Base-by-base conservation (phyloP, 192 early-diverging fungal species). In the Entomortierella lignicola region DNA sequence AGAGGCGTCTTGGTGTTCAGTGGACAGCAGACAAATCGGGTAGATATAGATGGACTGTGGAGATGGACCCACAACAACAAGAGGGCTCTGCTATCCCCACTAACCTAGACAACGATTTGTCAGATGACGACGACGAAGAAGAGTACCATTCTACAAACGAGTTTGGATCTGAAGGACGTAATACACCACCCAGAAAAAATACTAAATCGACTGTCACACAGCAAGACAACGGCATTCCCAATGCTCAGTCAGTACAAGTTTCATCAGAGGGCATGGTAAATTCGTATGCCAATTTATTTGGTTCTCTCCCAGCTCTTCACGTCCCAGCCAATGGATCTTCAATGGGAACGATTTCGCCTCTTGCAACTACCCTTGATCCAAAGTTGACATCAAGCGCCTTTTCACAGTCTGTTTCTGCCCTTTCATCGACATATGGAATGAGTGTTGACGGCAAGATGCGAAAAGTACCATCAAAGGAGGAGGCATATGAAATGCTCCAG, bases 361-460 rank as follows among this genome's bases (percentile, higher is more conserved):
- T 79, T n/a, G 68, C 67, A 25, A 79, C 67, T 23, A 63, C 75
- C 20, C 51, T 79, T 5, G 42, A 66, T 20, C 68, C 66, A 27
- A 79, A 39, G 21, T 41, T 64, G 47, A 59, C 55, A 8, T 50
- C 71, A 31, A 12, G 44, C 26, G 5, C 53, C 4, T 42, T 58
- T 32, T 27, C 54, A 0, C 4, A 29, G 6, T 25, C 51, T 7
- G 23, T 51, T 43, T 23, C 54, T 17, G 32, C 47, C 25, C 2
- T 58, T 47, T 4, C 21, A 26, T 30, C 62, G 0, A 57, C 60
- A 2, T 79, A 70, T 42, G 75, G 75, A 21, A 79, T 79, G 75
- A 60, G 75, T 27, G 75, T 79, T 10, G 75, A 79, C 30, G 75
- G 75, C 39, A 69, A 59, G 56, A 79, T 79, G 75, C 75, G 75